Evolutionary conservation across 2,329 filamentous ascomycete genomes (phyloP).

Genomic region (Epichloe brachyelytri): DNA sequence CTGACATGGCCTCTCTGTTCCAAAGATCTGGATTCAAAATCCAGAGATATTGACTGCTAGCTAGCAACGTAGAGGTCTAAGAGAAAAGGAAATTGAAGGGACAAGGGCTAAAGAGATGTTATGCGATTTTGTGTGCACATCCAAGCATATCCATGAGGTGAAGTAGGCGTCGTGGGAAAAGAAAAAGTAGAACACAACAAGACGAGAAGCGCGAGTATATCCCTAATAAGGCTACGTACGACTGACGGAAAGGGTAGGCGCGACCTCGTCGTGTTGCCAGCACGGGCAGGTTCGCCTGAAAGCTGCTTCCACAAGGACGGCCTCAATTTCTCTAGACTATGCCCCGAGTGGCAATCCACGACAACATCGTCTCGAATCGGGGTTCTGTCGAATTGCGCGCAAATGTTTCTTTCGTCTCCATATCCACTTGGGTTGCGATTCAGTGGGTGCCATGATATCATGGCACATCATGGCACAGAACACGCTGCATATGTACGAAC

Average conservation of each 20-base stretch:
- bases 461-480: constrained; percentile 10
- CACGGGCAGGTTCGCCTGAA: background rate
- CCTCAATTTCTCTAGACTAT: too few relatives aligned
- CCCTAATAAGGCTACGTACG: too few relatives aligned
- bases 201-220: too few relatives aligned
- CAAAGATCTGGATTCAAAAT: background rate
- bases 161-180: too few relatives aligned
- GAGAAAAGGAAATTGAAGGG: too few relatives aligned
- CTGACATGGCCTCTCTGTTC: background rate
- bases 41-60: background rate
- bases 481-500: background rate
- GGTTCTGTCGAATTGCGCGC: background rate
- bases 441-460: constrained; percentile 19
- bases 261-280: background rate
- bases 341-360: too few relatives aligned
- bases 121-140: too few relatives aligned
- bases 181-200: background rate
- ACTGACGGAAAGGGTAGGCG: background rate
- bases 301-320: background rate
- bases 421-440: background rate
- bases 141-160: too few relatives aligned
- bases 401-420: background rate
- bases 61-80: too few relatives aligned
- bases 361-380: background rate
- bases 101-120: background rate